Base-by-base conservation (phyloP, 352 stramenopile genomes). In the Pythium sp. region DNA sequence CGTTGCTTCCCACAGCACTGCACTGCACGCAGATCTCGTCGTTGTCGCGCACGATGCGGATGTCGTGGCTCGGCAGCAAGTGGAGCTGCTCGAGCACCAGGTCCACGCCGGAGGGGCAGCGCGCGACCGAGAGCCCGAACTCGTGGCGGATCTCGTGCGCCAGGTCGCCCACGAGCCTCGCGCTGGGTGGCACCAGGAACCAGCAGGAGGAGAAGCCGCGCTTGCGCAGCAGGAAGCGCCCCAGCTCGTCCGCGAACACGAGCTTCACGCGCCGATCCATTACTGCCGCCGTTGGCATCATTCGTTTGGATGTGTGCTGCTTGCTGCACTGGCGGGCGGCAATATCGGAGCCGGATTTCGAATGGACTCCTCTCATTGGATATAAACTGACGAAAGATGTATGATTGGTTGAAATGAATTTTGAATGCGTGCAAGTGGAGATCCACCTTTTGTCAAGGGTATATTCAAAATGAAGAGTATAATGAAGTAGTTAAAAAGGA, bases 131-230 rank as follows among this genome's bases (percentile, higher is more conserved):
- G 60, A 92, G 72, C 34, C 69, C 79, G 71, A 94, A 94, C 57
- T 91, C 84, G 9, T 72, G 64, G 57, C 76, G 54, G 49, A 94
- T 72, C 70, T 74, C 75, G 58, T 89, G 69, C 60, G 79, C 62
- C 68, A 94, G 56, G 60, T 94, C 86, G 41, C 83, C 82, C 43
- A 94, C 83, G 15, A 90, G 55, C 56, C 76, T 76, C 30, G 62
- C 75, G 8, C 74, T 68, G 1, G n/a, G 49, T 14, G 86, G 80
- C 9, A 94, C 53, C 22, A 92, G 68, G 61, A 84, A 92, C 84
- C 84, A 94, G 67, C 86, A 92, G 18, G 78, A 71, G 28, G 72
- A 71, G 64, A 91, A 91, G 0, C 84, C 84, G 53, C 76, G 79
- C 0, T 64, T 64, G 8, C 76, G 78, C 62, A 73, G 71, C 61